Base-by-base conservation (phyloP, 2,329 filamentous ascomycete genomes). In the Dichotomopilus funicola region DNA sequence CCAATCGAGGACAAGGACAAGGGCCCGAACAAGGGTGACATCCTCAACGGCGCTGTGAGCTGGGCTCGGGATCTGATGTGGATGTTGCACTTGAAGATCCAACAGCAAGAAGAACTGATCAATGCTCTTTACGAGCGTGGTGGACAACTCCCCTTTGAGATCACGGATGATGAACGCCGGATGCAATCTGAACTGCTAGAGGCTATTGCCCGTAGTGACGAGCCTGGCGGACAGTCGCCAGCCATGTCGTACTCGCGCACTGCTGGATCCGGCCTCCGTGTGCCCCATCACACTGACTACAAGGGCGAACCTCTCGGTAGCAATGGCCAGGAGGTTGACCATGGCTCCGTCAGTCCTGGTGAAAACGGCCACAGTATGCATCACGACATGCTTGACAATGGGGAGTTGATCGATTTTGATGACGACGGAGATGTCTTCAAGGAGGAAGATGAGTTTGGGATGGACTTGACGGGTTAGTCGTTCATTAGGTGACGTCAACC, bases 51-150 rank as follows among this genome's bases (percentile, higher is more conserved):
- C 35, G 89, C 92, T 37, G 94, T 97, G 53, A 91, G 90, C 72
- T 99, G 94, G 94, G 96, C 90, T 59, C 85, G 92, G 60, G 94
- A 99, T 73, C 78, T 99, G 51, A 96, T 97, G 90, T 97, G 94
- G 94, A 87, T 95, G 75, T 76, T 96, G 57, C 86, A 96, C 67
- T 80, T 89, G 67, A 95, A 95, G 73, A 80, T 95, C 62, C 86
- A 94, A 68, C 88, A 92, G 68, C 89, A 95, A 71, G 87, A 95
- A 60, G 88, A 96, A 67, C 80, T 97, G 49, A 83, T 88, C 65
- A 87, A 91, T 65, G 77, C 82, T 51, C 85, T 95, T 56, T 76
- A 79, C 36, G 83, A 85, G 57, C 78, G 91, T 11, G 89, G 89
- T 44, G 86, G 86, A 7, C 79, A 79, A 11, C 88, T 89, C 71